These are phyloP conservation scores for Aspergillus funiculosus DNA, from an alignment of 495 filamentous ascomycete genomes.

Conservation along the genomic window DNA sequence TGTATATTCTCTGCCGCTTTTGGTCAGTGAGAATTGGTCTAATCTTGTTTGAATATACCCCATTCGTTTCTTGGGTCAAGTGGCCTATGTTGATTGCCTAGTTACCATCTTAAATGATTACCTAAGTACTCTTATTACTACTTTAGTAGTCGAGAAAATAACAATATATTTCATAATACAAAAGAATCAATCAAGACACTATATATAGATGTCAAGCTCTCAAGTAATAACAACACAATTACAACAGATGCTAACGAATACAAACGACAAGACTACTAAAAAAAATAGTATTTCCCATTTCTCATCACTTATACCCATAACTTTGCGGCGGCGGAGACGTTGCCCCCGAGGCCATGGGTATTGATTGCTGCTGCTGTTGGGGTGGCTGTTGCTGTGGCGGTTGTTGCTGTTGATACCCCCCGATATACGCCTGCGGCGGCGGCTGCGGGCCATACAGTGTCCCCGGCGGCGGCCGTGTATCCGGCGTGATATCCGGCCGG, in stretches of 20 bases:
- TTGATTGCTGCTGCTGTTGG: conserved; percentile 14
- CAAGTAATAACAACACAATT: background rate
- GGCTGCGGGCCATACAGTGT: conserved; percentile 28
- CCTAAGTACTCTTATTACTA: no score
- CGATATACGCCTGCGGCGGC: conserved; percentile 23
- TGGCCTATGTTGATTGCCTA: no score
- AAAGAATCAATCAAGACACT: background rate
- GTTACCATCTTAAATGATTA: no score
- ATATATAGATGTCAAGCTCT: no score
- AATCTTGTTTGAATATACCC: conserved; percentile 10
- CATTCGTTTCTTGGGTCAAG: background rate
- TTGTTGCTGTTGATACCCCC: conserved; percentile 17
- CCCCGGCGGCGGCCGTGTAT: conserved; percentile 34
- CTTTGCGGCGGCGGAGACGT: conserved; percentile 8
- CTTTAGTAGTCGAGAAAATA: no score
- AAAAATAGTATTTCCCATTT: background rate
- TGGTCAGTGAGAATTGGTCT: background rate
- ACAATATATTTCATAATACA: no score
- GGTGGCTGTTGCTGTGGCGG: no score
- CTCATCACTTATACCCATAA: conserved; percentile 24
- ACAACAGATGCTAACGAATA: background rate
- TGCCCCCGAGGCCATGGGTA: conserved; percentile 13
- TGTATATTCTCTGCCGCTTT: background rate
- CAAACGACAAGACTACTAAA: conserved; percentile 11
- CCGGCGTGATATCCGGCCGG: conserved; percentile 43